A percentile compares a stretch with the other conserved stretches of the same genome.
Evolutionary conservation across 345 rosid species (phyloP).

Genomic region (Bretschneidera sinensis): DNA sequence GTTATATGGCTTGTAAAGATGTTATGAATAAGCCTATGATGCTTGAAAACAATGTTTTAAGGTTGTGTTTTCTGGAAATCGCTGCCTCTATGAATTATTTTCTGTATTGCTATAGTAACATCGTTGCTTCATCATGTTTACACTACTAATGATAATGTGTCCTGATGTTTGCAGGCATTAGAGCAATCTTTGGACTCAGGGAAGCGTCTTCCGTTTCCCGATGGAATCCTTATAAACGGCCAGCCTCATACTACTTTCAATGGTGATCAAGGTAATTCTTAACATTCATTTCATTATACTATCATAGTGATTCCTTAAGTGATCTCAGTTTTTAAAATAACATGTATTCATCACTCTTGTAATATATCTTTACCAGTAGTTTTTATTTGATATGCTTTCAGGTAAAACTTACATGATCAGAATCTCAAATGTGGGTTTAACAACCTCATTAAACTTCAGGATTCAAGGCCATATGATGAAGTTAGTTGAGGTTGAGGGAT

Average conservation of each 20-base stretch:
- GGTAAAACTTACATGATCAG: conserved; percentile 87
- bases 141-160: conserved; percentile 1
- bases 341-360: not conserved
- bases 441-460: conserved; percentile 71
- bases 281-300: not conserved
- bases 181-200: conserved; percentile 63
- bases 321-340: not conserved
- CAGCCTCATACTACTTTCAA: conserved; percentile 40
- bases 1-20: too few species aligned
- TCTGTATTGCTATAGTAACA: not conserved
- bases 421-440: conserved; percentile 76
- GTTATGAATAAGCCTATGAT: not conserved
- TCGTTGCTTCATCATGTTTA: not conserved
- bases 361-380: not conserved
- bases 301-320: not conserved
- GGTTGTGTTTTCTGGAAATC: not conserved
- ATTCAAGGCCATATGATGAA: conserved; percentile 77
- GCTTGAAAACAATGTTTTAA: not conserved
- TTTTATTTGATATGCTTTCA: conserved; percentile 23
- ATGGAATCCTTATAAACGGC: conserved; percentile 64
- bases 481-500: conserved; percentile 91
- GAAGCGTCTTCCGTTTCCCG: conserved; percentile 55
- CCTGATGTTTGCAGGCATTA: conserved; percentile 35
- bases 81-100: not conserved
- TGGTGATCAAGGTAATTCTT: conserved; percentile 55